Evolutionary conservation across 23 red algal species (phyloP).

Genomic region (Gracilaria gracilis): DNA sequence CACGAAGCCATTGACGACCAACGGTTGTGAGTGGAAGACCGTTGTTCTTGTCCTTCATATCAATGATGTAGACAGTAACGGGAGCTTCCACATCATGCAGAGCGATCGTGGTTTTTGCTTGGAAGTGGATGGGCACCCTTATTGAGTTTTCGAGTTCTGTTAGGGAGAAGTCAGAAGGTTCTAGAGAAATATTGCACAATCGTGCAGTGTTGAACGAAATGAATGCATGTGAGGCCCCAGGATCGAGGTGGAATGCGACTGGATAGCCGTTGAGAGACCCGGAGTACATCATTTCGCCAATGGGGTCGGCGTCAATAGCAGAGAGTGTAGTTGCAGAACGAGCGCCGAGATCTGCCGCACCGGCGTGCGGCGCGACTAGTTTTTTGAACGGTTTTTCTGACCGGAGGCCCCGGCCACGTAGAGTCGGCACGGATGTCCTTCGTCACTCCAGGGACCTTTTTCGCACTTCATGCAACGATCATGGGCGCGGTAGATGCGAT

Average conservation of each 20-base stretch:
- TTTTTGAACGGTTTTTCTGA: background rate
- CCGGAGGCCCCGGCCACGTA: background rate
- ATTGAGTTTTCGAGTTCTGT: background rate
- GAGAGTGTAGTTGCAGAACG: background rate
- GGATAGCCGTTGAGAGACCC: background rate
- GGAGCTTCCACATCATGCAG: background rate
- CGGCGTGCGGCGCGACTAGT: background rate
- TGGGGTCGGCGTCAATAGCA: background rate
- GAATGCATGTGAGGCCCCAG: slow-evolving; percentile 37
- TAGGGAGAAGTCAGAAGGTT: background rate
- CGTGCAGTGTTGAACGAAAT: background rate
- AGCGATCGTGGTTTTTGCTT: background rate
- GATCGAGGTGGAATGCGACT: slow-evolving; percentile 10
- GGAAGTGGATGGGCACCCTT: background rate
- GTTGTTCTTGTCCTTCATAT: background rate
- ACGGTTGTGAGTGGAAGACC: background rate
- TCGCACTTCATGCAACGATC: slow-evolving; percentile 6
- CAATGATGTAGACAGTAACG: background rate
- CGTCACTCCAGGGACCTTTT: background rate
- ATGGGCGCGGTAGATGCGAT: background rate
- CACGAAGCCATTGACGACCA: background rate
- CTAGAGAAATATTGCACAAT: background rate
- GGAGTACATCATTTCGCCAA: background rate
- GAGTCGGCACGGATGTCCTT: background rate
- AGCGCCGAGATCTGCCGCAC: background rate